phyloP scores from a whole-genome alignment of 2,329 filamentous ascomycete species.

The Graphilbum fragrans region DNA sequence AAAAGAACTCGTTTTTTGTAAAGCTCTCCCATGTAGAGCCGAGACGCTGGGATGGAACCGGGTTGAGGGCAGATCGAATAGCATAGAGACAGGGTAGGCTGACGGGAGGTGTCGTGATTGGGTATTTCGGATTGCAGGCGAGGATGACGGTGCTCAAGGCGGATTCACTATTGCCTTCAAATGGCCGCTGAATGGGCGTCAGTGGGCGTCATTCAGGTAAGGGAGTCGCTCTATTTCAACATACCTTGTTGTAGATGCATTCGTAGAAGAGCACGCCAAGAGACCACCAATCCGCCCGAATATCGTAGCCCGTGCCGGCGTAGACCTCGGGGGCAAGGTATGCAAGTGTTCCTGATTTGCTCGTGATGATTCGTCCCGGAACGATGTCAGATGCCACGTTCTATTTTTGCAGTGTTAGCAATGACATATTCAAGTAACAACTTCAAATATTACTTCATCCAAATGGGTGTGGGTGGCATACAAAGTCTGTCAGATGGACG shows the following conservation, averaged over 20 bases:
- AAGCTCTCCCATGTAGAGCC: conserved; percentile 82
- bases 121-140: conserved; percentile 72
- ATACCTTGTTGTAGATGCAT: conserved; percentile 96
- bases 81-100: conserved; percentile 80
- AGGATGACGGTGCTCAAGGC: conserved; percentile 69
- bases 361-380: conserved; percentile 71
- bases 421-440: background rate
- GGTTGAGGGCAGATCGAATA: conserved; percentile 71
- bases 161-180: conserved; percentile 79
- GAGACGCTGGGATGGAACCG: conserved; percentile 68
- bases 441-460: no score
- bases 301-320: conserved; percentile 74
- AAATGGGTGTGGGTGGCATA: conserved; percentile 31
- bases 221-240: conserved; percentile 16
- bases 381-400: conserved; percentile 94
- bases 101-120: conserved; percentile 85
- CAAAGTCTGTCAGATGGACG: conserved; percentile 95
- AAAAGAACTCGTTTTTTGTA: conserved; percentile 81
- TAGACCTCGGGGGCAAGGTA: conserved; percentile 97
- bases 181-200: conserved; percentile 78
- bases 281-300: conserved; percentile 97
- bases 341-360: conserved; percentile 91
- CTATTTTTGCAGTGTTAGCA: conserved; percentile 29
- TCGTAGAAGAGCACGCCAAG: conserved; percentile 97
- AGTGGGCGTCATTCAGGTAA: no score